These are phyloP conservation scores for Apiospora rasikravindrae DNA, from an alignment of 2,329 filamentous ascomycete genomes.

Conservation along the genomic window DNA sequence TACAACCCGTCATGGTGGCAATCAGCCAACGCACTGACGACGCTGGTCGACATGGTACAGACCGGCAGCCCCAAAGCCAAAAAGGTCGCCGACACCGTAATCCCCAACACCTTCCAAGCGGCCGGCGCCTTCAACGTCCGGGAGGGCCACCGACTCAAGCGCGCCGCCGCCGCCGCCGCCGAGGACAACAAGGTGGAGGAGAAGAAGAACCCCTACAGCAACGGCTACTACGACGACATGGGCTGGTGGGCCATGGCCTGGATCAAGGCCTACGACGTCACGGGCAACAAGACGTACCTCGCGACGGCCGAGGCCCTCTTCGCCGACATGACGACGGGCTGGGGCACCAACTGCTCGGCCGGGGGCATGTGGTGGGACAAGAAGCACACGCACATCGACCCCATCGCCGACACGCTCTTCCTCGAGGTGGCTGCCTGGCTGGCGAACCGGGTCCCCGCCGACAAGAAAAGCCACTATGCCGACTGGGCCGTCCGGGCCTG, in stretches of 20 bases:
- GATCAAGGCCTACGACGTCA: conserved; percentile 56
- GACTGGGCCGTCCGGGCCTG: conserved; percentile 53
- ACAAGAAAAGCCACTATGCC: conserved; percentile 47
- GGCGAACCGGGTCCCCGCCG: conserved; percentile 48
- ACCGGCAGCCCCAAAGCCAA: conserved; percentile 24
- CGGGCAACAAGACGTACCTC: conserved; percentile 49
- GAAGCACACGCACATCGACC: conserved; percentile 53
- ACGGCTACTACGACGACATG: conserved; percentile 65
- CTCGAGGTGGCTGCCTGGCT: conserved; percentile 57
- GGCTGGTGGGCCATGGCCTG: conserved; percentile 67
- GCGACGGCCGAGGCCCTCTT: conserved; percentile 55
- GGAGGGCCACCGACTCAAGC: conserved; percentile 26
- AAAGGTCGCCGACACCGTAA: conserved; percentile 32
- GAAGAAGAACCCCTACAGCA: conserved; percentile 48
- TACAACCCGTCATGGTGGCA: conserved; percentile 63
- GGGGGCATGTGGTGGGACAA: conserved; percentile 65
- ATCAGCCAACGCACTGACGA: conserved; percentile 61
- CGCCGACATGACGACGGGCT: conserved; percentile 54
- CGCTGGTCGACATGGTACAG: conserved; percentile 49
- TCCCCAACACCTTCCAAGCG: conserved; percentile 35
- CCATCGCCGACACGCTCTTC: conserved; percentile 61
- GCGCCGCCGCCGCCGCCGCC: conserved; percentile 45
- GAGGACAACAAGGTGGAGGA: neutral
- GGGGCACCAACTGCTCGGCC: conserved; percentile 42
- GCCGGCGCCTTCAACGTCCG: conserved; percentile 16